Evolutionary conservation across 768 basidiomycete genomes (phyloP).

Genomic region (Russula dissimulans): DNA sequence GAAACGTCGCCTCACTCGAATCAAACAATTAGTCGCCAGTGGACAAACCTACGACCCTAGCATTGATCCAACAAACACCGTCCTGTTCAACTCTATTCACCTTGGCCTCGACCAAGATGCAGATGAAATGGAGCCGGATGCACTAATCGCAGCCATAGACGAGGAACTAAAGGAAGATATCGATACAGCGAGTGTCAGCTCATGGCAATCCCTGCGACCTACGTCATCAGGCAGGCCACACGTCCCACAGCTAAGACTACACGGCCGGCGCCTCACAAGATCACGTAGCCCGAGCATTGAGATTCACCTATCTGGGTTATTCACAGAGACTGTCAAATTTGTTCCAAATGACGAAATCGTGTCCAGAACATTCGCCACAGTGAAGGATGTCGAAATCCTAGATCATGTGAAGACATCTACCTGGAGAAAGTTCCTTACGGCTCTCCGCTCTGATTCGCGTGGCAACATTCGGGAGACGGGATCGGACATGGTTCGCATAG

Average conservation of each 20-base stretch:
- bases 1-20: slow-evolving; percentile 76
- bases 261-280: slow-evolving; percentile 52
- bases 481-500: slow-evolving; percentile 88
- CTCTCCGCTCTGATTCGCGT: slow-evolving; percentile 70
- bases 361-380: slow-evolving; percentile 56
- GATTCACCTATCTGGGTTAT: slow-evolving; percentile 57
- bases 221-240: slow-evolving; percentile 26
- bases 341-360: slow-evolving; percentile 44
- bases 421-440: slow-evolving; percentile 95
- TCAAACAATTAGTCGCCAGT: slow-evolving; percentile 82
- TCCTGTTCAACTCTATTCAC: slow-evolving; percentile 90
- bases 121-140: slow-evolving; percentile 64
- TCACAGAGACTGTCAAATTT: slow-evolving; percentile 61
- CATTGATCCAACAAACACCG: slow-evolving; percentile 58
- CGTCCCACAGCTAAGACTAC: slow-evolving; percentile 1
- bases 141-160: slow-evolving; percentile 85
- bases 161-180: slow-evolving; percentile 73
- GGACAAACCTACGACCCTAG: slow-evolving; percentile 80
- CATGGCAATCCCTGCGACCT: slow-evolving; percentile 82
- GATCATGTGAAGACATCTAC: slow-evolving; percentile 98
- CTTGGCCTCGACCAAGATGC: slow-evolving; percentile 79
- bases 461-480: slow-evolving; percentile 87
- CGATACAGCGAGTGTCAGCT: slow-evolving; percentile 71
- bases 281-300: slow-evolving; percentile 79
- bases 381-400: slow-evolving; percentile 76